These are phyloP conservation scores for Botrytis fragariae DNA, from an alignment of 2,329 filamentous ascomycete species.

Conservation along the genomic window DNA sequence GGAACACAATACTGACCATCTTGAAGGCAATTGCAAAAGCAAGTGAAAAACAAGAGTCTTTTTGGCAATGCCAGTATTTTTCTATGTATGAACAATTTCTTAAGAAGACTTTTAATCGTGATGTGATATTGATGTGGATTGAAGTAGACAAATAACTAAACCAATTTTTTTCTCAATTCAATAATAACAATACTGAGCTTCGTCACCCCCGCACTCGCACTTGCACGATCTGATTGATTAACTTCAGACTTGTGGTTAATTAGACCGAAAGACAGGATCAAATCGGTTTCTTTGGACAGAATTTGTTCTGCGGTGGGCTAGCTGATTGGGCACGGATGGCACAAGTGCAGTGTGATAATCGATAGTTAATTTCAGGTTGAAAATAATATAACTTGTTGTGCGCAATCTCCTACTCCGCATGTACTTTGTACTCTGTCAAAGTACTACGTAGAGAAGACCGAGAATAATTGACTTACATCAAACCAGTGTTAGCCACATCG, in stretches of 20 bases:
- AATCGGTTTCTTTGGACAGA: neutral
- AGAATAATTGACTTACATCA: neutral
- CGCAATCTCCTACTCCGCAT: neutral
- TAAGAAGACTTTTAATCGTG: neutral
- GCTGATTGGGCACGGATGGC: neutral
- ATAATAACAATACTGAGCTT: neutral
- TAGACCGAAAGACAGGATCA: neutral
- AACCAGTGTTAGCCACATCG: neutral
- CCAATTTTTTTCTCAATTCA: neutral
- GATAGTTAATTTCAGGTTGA: neutral
- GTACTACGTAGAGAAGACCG: neutral
- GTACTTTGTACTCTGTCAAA: neutral
- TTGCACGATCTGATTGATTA: neutral
- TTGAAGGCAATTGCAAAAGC: neutral
- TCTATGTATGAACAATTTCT: neutral
- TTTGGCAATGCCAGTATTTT: neutral
- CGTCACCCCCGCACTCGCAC: neutral
- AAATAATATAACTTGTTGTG: neutral
- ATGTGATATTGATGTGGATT: neutral
- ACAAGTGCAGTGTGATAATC: neutral
- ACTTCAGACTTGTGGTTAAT: neutral
- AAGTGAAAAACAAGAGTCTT: neutral
- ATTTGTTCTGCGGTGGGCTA: neutral
- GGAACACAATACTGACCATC: neutral
- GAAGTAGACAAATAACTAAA: neutral